These are phyloP conservation scores for Ordospora colligata DNA, from an alignment of 371 early-diverging fungal species.

Conservation along the genomic window DNA sequence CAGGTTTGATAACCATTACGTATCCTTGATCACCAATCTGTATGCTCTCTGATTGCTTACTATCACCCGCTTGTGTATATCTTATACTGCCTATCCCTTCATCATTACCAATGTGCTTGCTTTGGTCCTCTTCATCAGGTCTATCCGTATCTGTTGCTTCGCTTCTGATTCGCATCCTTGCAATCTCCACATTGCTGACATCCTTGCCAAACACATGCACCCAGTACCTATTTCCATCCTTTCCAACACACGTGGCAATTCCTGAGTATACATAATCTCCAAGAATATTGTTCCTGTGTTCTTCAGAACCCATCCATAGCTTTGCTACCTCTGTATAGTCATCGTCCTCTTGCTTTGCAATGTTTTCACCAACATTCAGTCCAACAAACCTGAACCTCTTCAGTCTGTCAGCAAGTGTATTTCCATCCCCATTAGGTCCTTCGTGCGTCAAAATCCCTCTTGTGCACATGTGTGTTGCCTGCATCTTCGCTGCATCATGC, in stretches of 20 bases:
- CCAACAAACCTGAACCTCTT: constrained; percentile 42
- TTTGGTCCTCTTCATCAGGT: too few relatives aligned
- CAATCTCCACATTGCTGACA: constrained; percentile 13
- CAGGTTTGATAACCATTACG: too few relatives aligned
- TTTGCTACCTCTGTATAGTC: constrained; percentile 52
- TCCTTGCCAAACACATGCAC: constrained; percentile 58
- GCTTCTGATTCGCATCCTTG: neutral
- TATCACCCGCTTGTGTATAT: too few relatives aligned
- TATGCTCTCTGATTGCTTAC: too few relatives aligned
- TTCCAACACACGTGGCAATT: constrained; percentile 51
- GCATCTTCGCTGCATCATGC: constrained; percentile 39
- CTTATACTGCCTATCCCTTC: too few relatives aligned
- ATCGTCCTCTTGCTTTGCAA: constrained; percentile 53
- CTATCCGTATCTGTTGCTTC: neutral
- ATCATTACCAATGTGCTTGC: too few relatives aligned
- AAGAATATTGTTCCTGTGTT: constrained; percentile 59
- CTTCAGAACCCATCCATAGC: constrained; percentile 52
- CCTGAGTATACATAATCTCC: constrained; percentile 57
- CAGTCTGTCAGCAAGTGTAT: constrained; percentile 19
- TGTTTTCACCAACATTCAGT: constrained; percentile 59
- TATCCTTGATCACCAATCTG: too few relatives aligned
- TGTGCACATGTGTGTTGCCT: constrained; percentile 52
- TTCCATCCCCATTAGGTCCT: neutral
- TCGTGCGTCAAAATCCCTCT: constrained; percentile 42
- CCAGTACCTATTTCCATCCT: constrained; percentile 52